A percentile compares a stretch with the other conserved stretches of the same genome.
Conservation (phyloP, 257 asterid genomes). For the Scutellaria baicalensis region DNA sequence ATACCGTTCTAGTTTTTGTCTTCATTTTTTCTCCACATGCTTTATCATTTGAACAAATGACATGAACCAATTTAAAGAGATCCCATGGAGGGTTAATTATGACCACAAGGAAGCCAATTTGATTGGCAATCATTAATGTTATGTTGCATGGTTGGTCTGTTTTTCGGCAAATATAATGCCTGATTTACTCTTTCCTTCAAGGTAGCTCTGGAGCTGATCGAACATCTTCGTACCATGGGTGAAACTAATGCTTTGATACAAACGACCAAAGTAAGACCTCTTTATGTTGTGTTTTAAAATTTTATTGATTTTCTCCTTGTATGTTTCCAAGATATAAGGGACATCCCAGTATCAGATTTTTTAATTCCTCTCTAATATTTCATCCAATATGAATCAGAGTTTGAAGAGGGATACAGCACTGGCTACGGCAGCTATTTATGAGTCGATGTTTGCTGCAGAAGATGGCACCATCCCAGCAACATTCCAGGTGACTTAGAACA, state of each 20-base stretch:
- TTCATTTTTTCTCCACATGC: neutral
- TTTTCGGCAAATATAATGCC: slow-evolving; percentile 2
- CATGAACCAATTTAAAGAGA: neutral
- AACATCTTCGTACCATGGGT: slow-evolving; percentile 97
- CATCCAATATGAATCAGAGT: slow-evolving; percentile 32
- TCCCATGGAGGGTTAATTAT: neutral
- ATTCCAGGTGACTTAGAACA: slow-evolving; percentile 52
- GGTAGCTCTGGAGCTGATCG: slow-evolving; percentile 91
- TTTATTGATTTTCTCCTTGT: neutral
- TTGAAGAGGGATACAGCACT: slow-evolving; percentile 88
- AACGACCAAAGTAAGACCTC: slow-evolving; percentile 50
- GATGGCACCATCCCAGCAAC: slow-evolving; percentile 96
- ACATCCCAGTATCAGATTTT: neutral
- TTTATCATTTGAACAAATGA: neutral
- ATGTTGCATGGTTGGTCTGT: neutral
- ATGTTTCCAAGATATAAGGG: neutral
- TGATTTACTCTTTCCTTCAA: slow-evolving; percentile 14
- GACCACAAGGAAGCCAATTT: neutral
- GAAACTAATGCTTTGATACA: slow-evolving; percentile 87
- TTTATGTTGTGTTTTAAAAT: neutral
- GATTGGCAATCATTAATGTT: neutral
- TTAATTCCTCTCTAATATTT: slow-evolving; percentile 2
- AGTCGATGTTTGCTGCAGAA: slow-evolving; percentile 89
- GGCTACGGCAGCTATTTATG: slow-evolving; percentile 88
- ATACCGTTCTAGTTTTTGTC: no score